Base-by-base conservation (phyloP, 179 eudicot species). In the Silene coronaria region DNA sequence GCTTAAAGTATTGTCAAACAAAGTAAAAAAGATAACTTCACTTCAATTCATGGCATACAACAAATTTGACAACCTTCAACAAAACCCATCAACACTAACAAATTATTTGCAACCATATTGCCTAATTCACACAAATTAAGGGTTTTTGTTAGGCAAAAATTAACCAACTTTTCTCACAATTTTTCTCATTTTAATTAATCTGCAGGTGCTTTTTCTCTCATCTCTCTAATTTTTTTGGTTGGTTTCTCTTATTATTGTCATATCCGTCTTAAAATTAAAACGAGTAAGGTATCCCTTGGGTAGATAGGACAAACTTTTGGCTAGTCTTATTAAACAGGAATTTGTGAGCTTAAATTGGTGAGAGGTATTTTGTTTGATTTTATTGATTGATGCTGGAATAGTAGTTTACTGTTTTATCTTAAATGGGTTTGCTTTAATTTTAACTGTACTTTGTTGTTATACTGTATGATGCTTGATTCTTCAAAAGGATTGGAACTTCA, bases 341-440 rank as follows among this genome's bases (percentile, higher is more conserved):
- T 45, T 30, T 34, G 21, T 58, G 7, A 27, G 57, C 19, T 70
- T 16, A 38, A 69, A 42, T 68, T 26, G 21, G 13, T 70, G 58
- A 10, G 42, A 64, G 0, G 0, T 27, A 5, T 16, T 64, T 27
- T 13, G 30, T 17, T 67, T 59, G 48, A 72, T 72, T 72, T 76
- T 36, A 10, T 24, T 63, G 32, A 14, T 42, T 72, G 58, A 51
- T 34, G 82, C 27, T 76, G 71, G 51, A 38, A 75, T 76, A 71
- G 72, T 67, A 75, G 58, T 34, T 38, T 71, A 53, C 68, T 72
- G 45, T 71, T 53, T 72, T 66, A 72, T 67, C 60, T 80, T 45
- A 30, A 70, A 68, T 53, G 72, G 55, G 57, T 66, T 65, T 71
- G 69, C 70, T 64, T 28, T 76, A 30, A 51, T 68, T 70, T 42